These are phyloP conservation scores for Fusarium torreyae DNA, from an alignment of 2,329 filamentous ascomycete genomes.

Conservation along the genomic window DNA sequence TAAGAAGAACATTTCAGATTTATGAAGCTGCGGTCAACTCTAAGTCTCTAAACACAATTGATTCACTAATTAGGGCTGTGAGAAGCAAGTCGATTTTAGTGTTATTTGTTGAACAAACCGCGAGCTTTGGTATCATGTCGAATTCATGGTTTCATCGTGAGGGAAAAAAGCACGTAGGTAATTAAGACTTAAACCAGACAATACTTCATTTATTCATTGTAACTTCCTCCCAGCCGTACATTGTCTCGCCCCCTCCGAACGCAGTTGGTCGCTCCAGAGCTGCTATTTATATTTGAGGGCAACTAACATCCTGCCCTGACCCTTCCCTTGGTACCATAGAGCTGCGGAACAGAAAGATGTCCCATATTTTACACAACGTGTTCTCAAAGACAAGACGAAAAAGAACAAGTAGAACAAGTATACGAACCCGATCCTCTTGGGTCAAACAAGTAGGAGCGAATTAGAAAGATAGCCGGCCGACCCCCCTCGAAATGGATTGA, in stretches of 20 bases:
- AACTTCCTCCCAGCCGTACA: slow-evolving; percentile 38
- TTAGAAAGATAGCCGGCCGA: slow-evolving; percentile 8
- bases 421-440: slow-evolving; percentile 14
- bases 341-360: slow-evolving; percentile 30
- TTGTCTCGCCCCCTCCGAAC: slow-evolving; percentile 26
- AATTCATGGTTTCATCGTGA: not conserved
- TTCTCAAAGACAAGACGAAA: slow-evolving; percentile 40
- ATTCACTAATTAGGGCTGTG: too few relatives aligned
- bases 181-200: slow-evolving; percentile 26
- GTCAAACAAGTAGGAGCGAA: slow-evolving; percentile 23
- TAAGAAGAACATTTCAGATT: too few relatives aligned
- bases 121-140: not conserved
- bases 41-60: too few relatives aligned
- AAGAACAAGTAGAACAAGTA: slow-evolving; percentile 41
- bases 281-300: slow-evolving; percentile 28
- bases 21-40: too few relatives aligned
- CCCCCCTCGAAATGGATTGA: slow-evolving; percentile 31
- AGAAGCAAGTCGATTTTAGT: too few relatives aligned
- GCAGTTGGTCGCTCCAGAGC: slow-evolving; percentile 25
- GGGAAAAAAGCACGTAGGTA: not conserved
- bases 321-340: slow-evolving; percentile 14
- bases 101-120: not conserved
- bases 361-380: slow-evolving; percentile 45
- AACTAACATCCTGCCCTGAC: slow-evolving; percentile 25
- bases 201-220: slow-evolving; percentile 52